Evolutionary conservation across 2,329 filamentous ascomycete genomes (phyloP).

Genomic region (Coniochaeta sp.): DNA sequence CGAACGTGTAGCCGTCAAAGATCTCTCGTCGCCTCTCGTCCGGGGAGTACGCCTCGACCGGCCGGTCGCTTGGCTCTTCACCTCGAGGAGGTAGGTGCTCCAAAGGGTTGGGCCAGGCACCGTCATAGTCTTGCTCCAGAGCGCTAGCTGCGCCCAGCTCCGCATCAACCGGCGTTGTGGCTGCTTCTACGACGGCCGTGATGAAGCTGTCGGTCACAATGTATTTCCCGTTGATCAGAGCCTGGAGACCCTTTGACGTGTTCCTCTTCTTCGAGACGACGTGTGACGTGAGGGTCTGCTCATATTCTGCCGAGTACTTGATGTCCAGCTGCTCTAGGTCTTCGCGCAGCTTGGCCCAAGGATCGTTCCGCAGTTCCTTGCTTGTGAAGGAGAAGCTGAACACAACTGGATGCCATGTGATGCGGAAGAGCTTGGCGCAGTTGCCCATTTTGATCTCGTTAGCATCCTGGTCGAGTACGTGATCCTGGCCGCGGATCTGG

Average conservation of each 20-base stretch:
- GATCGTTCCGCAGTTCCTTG: constrained; percentile 61
- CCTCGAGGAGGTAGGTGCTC: constrained; percentile 67
- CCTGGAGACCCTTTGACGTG: constrained; percentile 78
- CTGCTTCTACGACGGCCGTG: constrained; percentile 59
- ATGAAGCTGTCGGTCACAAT: constrained; percentile 72
- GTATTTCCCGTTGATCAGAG: constrained; percentile 70
- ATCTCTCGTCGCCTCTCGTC: constrained; percentile 58
- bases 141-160: constrained; percentile 43
- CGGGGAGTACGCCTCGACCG: constrained; percentile 64
- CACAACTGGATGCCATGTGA: constrained; percentile 75
- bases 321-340: constrained; percentile 80
- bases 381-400: constrained; percentile 72
- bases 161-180: constrained; percentile 36
- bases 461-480: constrained; percentile 45
- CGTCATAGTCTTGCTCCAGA: constrained; percentile 74
- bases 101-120: constrained; percentile 68
- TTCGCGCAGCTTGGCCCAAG: constrained; percentile 53
- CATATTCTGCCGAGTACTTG: constrained; percentile 71
- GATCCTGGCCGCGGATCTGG: constrained; percentile 56
- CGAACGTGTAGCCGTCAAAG: constrained; percentile 81
- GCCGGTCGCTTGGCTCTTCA: constrained; percentile 65
- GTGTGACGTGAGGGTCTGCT: constrained; percentile 68
- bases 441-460: constrained; percentile 67
- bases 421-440: constrained; percentile 55
- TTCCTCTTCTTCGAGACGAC: constrained; percentile 87